Base-by-base conservation (phyloP, 2,329 filamentous ascomycete genomes). In the Aureobasidium sp. region DNA sequence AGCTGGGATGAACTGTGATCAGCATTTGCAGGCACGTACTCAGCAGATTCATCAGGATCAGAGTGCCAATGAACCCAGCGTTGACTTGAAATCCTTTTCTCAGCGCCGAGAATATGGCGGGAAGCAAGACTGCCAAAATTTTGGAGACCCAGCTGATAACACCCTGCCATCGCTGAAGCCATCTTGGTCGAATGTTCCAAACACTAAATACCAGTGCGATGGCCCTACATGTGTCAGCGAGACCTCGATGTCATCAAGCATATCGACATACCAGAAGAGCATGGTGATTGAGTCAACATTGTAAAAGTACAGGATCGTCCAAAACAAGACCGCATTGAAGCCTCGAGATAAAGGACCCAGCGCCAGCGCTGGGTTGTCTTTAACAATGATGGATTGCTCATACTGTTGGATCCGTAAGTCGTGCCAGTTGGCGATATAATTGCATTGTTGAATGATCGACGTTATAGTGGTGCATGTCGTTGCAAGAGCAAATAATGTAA, bases 271-370 rank as follows among this genome's bases (percentile, higher is more conserved):
- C 62, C 60, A 63, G 51, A 64, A 62, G 12, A 62, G 37, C 36
- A 66, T 51, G 4, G 62, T 52, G 8, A 66, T 41, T 5, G 60
- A 57, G 48, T 55, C 57, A 26, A 65, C 64, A 32, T 63, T 66
- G 44, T 64, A 66, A 41, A 63, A 63, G 37, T 66, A 66, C n/a
- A 65, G 27, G 3, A 66, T 64, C 6, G 64, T 63, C 66, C 66
- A 67, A 29, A 63, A 67, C 12, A 65, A 56, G 3, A 65, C 62
- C 26, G 64, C 63, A 51, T 61, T 63, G 46, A 66, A 63, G 20
- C 66, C 66, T 20, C 47, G 24, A 8, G 65, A 65, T n/a, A 66
- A 48, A 26, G 66, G 66, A 20, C 66, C 66, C 32, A 66, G 20
- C 12, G 64, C 65, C 5, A 66, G 57, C 12, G 51, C 63, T 7